Conservation (phyloP, 1,284 basidiomycete genomes). For the Boletellus deceptivus region DNA sequence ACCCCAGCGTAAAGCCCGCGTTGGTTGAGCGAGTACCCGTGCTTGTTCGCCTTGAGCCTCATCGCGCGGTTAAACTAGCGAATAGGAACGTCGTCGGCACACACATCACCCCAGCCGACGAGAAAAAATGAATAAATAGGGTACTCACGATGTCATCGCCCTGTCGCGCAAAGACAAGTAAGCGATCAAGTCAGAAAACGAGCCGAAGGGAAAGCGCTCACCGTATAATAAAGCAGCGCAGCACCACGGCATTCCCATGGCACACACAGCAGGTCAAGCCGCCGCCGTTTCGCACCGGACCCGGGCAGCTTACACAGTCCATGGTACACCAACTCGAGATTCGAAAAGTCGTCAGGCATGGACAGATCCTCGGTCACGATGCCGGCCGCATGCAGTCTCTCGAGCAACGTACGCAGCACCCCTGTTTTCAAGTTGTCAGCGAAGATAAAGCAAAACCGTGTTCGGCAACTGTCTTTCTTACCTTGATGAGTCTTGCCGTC, state of each 20-base stretch:
- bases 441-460: neutral
- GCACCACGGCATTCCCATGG: constrained; percentile 79
- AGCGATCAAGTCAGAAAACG: neutral
- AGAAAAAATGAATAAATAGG: neutral
- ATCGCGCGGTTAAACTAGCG: constrained; percentile 82
- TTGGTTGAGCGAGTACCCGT: constrained; percentile 87
- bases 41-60: constrained; percentile 76
- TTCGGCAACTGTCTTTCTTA: constrained; percentile 11
- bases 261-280: constrained; percentile 81
- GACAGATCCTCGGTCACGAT: constrained; percentile 80
- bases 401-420: constrained; percentile 55
- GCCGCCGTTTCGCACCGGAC: constrained; percentile 49
- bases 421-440: constrained; percentile 38
- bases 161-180: constrained; percentile 31
- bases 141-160: constrained; percentile 77
- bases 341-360: constrained; percentile 61
- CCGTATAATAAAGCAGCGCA: constrained; percentile 87
- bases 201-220: constrained; percentile 23
- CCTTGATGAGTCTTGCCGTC: constrained; percentile 77
- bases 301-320: constrained; percentile 64
- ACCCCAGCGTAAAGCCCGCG: constrained; percentile 73
- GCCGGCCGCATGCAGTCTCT: constrained; percentile 51
- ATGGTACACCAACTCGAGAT: constrained; percentile 75
- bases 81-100: constrained; percentile 28
- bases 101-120: too few species aligned